Base-by-base conservation (phyloP, 306 rosid species). In the Citrullus mucosospermus region DNA sequence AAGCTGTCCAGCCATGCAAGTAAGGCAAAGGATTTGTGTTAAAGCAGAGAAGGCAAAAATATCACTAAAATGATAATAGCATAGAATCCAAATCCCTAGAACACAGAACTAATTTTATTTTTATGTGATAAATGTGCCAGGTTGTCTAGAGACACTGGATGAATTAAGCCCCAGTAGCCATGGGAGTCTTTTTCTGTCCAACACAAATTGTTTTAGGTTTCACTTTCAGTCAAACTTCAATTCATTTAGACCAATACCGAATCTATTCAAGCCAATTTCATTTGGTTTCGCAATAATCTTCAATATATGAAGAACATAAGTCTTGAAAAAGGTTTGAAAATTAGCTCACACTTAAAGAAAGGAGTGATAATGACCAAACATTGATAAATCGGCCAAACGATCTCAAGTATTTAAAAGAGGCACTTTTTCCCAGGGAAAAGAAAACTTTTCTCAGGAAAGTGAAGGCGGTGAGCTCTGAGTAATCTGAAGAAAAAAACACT, bases 1-100 rank as follows among this genome's bases (percentile, higher is more conserved):
- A 30, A 71, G 71, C 85, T 76, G 84, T 80, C 56, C 71, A 80
- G 88, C 89, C 96, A 92, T 90, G 97, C 97, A 91, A 83, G 85
- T 69, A 84, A 80, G 68, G 80, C 79, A 80, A 75, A 79, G 54
- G 74, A 79, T 74, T 72, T 28, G 9, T 81, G 51, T 75, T 62
- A 72, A 80, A 78, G 81, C 75, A 75, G 85, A 75, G 85, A 61
- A 36, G 68, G 82, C 57, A 62, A 88, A 51, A 73, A 50, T 14
- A 51, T 30, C 61, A 51, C 16, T 18, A 22, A 10, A 30, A 46
- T 73, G 36, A 43, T 69, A 44, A 50, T 46, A 25, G 60, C 38
- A 72, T 15, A 48, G 50, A 72, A 72, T 72, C 46, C 17, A 51
- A 30, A 28, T 28, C 44, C 77, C 61, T 30, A 30, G 6, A 48